phyloP scores from a whole-genome alignment of 176 grass and related monocot genomes.

The Melocanna baccifera region DNA sequence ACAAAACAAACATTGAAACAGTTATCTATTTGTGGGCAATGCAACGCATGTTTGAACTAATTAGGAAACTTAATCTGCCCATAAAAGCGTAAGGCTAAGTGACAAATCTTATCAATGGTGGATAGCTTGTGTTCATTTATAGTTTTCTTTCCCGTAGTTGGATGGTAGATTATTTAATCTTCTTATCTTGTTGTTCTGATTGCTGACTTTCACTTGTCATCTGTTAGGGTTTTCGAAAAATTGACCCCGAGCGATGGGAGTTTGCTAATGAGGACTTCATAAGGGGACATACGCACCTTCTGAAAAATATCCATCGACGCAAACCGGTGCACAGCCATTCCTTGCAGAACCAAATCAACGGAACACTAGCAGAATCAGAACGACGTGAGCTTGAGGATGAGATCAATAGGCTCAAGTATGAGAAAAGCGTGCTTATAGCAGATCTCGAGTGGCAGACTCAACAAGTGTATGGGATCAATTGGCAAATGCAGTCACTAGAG shows the following conservation, averaged over 20 bases:
- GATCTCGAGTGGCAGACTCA: conserved; percentile 56
- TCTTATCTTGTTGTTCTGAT: neutral
- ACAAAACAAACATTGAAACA: neutral
- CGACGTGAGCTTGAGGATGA: conserved; percentile 62
- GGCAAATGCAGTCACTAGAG: conserved; percentile 72
- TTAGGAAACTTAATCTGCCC: neutral
- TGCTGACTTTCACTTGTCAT: neutral
- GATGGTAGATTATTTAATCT: neutral
- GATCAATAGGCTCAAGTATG: conserved; percentile 64
- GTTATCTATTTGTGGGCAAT: neutral
- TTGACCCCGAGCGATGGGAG: conserved; percentile 75
- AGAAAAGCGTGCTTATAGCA: conserved; percentile 42
- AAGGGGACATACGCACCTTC: conserved; percentile 62
- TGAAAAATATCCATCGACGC: conserved; percentile 71
- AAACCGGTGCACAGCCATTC: conserved; percentile 93
- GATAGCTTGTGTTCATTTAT: neutral
- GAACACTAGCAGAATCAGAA: conserved; percentile 39
- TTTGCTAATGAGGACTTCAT: conserved; percentile 87
- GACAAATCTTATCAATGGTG: neutral
- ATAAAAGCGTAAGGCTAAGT: neutral
- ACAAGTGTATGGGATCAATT: conserved; percentile 46
- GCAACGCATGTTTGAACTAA: neutral
- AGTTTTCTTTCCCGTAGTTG: neutral
- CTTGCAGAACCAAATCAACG: conserved; percentile 39
- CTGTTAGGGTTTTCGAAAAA: conserved; percentile 79